Base-by-base conservation (phyloP, 2,329 filamentous ascomycete species). In the Sporothrix inflata region DNA sequence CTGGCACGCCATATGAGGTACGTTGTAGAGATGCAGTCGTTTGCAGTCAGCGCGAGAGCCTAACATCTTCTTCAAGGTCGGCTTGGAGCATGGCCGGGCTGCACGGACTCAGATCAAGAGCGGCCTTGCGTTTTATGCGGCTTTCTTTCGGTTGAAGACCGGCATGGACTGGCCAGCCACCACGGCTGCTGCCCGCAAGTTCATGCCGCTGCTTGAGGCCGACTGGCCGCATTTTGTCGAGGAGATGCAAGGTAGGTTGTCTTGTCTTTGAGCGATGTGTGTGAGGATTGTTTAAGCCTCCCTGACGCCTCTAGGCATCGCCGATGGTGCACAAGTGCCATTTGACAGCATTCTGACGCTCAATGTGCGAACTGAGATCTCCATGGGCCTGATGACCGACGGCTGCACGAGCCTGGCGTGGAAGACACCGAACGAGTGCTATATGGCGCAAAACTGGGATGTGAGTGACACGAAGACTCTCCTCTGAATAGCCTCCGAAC, bases 391-490 rank as follows among this genome's bases (percentile, higher is more conserved):
- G 16, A 89, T 87, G 60, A 79, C 76, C 30, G 88, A 90, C 75
- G 88, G 87, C 2, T 90, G 88, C 74, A 89, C 88, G 0, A 83
- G 84, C n/a, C 74, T 89, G 16, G 82, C 82, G 1, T 87, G 84
- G 82, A 78, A 80, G 12, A 51, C 82, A 81, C 0, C 61, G 76
- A 55, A 5, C 66, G 68, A 24, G 72, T 74, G 11, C 84, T 83
- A 42, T 72, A 77, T 89, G 5, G 83, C 81, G 0, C 88, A 89
- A 79, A 90, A 89, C 71, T 90, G 88, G 88, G 87, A 90, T 75
- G 70, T 66, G 61, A 19, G 65, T 53, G 19, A 40, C 30, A 19
- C 3, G 42, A 45, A 4, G 42, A 11, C 16, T 45, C 2, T 45
- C 11, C 42, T 45, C 3, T 45, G 11, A 45, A 11, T 45, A 4